Conservation (phyloP, 2,329 filamentous ascomycete species). For the Orbilia blumenaviensis region DNA sequence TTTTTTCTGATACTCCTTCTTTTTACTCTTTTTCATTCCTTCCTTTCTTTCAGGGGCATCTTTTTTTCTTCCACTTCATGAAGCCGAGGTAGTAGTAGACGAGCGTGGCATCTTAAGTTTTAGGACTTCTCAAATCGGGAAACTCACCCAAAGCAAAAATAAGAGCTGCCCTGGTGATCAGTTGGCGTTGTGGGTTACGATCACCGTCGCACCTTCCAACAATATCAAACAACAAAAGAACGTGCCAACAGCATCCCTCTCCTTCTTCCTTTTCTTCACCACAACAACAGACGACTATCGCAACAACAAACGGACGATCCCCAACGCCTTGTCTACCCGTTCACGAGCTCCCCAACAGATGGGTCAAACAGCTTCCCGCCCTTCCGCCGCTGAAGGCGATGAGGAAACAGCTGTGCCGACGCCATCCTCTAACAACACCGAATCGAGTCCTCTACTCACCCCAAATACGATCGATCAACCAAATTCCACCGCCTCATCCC, state of each 20-base stretch:
- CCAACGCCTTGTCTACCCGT: not conserved
- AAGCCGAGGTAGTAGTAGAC: too few relatives aligned
- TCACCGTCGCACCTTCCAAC: not conserved
- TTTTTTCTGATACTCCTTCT: not conserved
- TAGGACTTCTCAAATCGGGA: too few relatives aligned
- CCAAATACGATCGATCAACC: not conserved
- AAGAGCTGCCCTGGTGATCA: not conserved
- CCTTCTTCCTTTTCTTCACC: not conserved
- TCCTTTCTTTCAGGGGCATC: not conserved
- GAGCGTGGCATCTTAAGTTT: too few relatives aligned
- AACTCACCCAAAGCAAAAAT: too few relatives aligned
- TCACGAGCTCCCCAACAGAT: not conserved
- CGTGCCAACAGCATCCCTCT: too few relatives aligned
- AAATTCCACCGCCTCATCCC: not conserved
- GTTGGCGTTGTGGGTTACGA: conserved; percentile 16
- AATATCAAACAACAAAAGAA: conserved; percentile 13
- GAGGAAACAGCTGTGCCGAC: conserved; percentile 10
- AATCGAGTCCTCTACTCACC: conserved; percentile 22
- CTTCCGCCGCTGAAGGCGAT: not conserved
- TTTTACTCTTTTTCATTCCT: not conserved
- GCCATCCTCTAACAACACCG: conserved; percentile 3
- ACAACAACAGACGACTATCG: not conserved
- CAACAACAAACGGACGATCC: not conserved
- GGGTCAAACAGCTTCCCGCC: conserved; percentile 3
- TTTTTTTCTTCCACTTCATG: not conserved